These are phyloP conservation scores for Botrytis deweyae DNA, from an alignment of 2,329 filamentous ascomycete genomes.

Conservation along the genomic window DNA sequence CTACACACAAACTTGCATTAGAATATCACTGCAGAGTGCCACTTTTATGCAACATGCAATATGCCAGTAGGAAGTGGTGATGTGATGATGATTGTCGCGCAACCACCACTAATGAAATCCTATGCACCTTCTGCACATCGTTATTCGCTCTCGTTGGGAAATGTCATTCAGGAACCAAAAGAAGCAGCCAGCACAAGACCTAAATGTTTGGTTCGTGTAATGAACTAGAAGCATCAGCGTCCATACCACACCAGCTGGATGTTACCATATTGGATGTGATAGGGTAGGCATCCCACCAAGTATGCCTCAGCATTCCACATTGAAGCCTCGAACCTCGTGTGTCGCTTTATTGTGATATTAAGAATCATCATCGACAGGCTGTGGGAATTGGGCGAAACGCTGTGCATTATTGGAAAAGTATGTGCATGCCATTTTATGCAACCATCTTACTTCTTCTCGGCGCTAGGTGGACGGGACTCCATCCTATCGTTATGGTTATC, in stretches of 20 bases:
- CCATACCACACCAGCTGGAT: not conserved
- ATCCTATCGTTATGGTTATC: constrained; percentile 12
- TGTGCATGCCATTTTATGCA: constrained; percentile 17
- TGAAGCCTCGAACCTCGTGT: constrained; percentile 6
- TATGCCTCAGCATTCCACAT: not conserved
- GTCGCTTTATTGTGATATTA: not conserved
- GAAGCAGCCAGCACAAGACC: not conserved
- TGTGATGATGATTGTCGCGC: constrained; percentile 7
- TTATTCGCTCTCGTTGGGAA: not conserved
- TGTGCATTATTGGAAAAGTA: constrained; percentile 17
- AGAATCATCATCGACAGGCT: constrained; percentile 12
- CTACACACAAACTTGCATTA: constrained; percentile 12
- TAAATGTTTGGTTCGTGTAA: not conserved
- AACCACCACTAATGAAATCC: not conserved
- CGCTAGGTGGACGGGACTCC: not conserved
- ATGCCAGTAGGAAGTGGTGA: not conserved
- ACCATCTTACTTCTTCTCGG: not conserved
- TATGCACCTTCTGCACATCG: constrained; percentile 5
- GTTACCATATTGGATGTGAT: not conserved
- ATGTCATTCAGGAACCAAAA: constrained; percentile 1
- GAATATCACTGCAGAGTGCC: not conserved
- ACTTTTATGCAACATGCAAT: constrained; percentile 22
- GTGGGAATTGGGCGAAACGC: constrained; percentile 20
- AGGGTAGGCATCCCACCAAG: constrained; percentile 3
- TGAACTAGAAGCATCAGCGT: not conserved